These are phyloP conservation scores for Fusarium sp. DNA, from an alignment of 2,329 filamentous ascomycete genomes.

Conservation along the genomic window DNA sequence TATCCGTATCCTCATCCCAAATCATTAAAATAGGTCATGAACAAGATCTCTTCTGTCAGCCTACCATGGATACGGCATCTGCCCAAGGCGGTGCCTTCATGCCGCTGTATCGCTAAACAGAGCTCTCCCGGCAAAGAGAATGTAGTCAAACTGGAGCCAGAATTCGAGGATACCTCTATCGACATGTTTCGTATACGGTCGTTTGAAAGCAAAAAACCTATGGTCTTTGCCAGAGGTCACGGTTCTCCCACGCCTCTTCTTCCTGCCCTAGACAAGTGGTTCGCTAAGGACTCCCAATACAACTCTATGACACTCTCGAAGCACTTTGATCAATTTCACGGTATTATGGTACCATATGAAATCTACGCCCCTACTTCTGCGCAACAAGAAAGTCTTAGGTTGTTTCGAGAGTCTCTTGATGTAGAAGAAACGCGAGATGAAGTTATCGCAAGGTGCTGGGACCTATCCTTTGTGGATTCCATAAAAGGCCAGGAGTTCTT, in stretches of 20 bases:
- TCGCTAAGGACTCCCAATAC: slow-evolving; percentile 51
- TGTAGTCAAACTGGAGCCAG: slow-evolving; percentile 3
- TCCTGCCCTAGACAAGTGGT: slow-evolving; percentile 73
- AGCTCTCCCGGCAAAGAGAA: neutral
- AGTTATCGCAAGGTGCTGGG: slow-evolving; percentile 51
- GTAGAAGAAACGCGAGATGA: slow-evolving; percentile 49
- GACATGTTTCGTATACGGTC: slow-evolving; percentile 65
- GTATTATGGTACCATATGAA: slow-evolving; percentile 57
- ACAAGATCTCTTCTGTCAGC: slow-evolving; percentile 3
- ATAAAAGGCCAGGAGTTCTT: slow-evolving; percentile 59
- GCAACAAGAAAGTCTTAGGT: slow-evolving; percentile 34
- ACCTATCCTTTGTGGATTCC: slow-evolving; percentile 45
- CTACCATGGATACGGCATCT: slow-evolving; percentile 39
- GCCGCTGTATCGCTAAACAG: slow-evolving; percentile 7
- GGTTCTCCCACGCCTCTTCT: slow-evolving; percentile 56
- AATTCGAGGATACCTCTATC: slow-evolving; percentile 49
- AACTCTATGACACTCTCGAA: slow-evolving; percentile 41
- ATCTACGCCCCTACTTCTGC: slow-evolving; percentile 49
- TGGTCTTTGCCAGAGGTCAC: slow-evolving; percentile 61
- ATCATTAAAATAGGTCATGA: slow-evolving; percentile 24
- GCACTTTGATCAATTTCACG: slow-evolving; percentile 51
- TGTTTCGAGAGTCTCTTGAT: slow-evolving; percentile 49
- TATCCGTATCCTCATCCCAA: too few species aligned
- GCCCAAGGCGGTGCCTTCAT: slow-evolving; percentile 17
- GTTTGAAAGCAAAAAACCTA: slow-evolving; percentile 66